Percentiles rank a stretch among this genome's conserved stretches.
These are phyloP conservation scores for Vinca minor DNA, from an alignment of 257 asterid genomes.

Conservation along the genomic window DNA sequence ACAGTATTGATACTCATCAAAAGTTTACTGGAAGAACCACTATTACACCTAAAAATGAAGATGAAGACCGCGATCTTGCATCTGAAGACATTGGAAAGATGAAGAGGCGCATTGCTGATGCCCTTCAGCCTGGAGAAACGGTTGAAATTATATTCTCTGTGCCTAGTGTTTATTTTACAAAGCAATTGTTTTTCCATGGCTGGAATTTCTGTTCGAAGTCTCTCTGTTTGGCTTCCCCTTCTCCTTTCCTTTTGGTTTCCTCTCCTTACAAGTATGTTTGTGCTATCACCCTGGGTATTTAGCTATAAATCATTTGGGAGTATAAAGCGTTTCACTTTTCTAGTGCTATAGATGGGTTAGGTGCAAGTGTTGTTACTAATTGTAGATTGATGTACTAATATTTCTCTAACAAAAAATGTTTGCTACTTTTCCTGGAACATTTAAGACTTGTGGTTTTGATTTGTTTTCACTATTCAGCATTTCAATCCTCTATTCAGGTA, in stretches of 20 bases:
- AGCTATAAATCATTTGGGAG: background rate
- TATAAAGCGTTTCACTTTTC: background rate
- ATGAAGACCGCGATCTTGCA: slow-evolving; percentile 51
- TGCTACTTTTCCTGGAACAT: background rate
- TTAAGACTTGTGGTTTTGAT: background rate
- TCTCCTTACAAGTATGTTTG: background rate
- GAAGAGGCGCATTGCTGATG: slow-evolving; percentile 82
- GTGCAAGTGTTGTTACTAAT: background rate
- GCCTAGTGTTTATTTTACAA: slow-evolving; percentile 7
- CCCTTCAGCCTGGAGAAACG: slow-evolving; percentile 86
- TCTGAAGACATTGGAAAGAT: slow-evolving; percentile 69
- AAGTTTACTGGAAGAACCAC: slow-evolving; percentile 33
- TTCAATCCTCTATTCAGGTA: slow-evolving; percentile 41
- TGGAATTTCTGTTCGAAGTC: too few species aligned
- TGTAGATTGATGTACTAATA: background rate
- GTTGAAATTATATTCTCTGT: slow-evolving; percentile 30
- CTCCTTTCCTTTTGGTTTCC: background rate
- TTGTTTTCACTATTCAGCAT: background rate
- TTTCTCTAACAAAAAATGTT: background rate
- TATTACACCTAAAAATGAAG: slow-evolving; percentile 27
- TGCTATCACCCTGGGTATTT: background rate
- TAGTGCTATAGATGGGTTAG: background rate
- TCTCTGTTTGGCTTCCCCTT: background rate
- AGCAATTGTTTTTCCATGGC: background rate
- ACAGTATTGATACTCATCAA: slow-evolving; percentile 50